Conservation (phyloP, 768 basidiomycete genomes). For the Mycena albidolilacea region DNA sequence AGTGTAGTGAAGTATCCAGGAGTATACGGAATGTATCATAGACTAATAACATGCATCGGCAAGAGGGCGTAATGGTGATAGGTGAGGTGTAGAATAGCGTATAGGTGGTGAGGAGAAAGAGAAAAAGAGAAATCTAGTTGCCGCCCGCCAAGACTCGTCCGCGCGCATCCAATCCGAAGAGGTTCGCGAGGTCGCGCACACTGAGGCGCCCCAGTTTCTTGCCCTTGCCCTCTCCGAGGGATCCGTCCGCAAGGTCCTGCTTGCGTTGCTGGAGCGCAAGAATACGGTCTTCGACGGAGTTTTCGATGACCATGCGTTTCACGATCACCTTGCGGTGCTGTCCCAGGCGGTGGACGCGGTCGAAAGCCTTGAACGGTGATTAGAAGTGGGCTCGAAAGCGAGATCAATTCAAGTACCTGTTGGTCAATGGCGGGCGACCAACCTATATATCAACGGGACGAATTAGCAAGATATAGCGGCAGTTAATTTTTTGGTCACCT, state of each 20-base stretch:
- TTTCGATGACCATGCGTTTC: conserved; percentile 68
- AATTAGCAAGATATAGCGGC: not conserved
- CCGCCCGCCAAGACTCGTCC: conserved; percentile 47
- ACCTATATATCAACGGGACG: conserved; percentile 23
- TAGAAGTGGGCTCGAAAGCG: not conserved
- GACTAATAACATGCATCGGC: not conserved
- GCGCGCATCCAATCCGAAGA: conserved; percentile 60
- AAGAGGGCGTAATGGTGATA: not conserved
- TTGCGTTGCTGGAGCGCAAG: conserved; percentile 75
- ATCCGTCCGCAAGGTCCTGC: conserved; percentile 72
- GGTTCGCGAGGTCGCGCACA: conserved; percentile 66
- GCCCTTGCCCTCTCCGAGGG: conserved; percentile 73
- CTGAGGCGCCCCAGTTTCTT: conserved; percentile 71
- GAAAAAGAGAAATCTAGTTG: conserved; percentile 13
- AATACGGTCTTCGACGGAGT: conserved; percentile 82
- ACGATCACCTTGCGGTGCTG: conserved; percentile 67
- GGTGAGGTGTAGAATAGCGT: not conserved
- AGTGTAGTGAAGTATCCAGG: not conserved
- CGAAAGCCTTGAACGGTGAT: conserved; percentile 4
- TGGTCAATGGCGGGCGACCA: conserved; percentile 76
- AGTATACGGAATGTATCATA: conserved; percentile 21
- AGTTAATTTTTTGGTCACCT: conserved; percentile 34
- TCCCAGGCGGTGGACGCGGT: conserved; percentile 66
- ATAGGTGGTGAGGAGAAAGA: not conserved
- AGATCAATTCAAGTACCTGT: not conserved